A percentile compares a stretch with the other conserved stretches of the same genome.
Conservation (phyloP, 495 filamentous ascomycete species). For the Aspergillus kassunensis region DNA sequence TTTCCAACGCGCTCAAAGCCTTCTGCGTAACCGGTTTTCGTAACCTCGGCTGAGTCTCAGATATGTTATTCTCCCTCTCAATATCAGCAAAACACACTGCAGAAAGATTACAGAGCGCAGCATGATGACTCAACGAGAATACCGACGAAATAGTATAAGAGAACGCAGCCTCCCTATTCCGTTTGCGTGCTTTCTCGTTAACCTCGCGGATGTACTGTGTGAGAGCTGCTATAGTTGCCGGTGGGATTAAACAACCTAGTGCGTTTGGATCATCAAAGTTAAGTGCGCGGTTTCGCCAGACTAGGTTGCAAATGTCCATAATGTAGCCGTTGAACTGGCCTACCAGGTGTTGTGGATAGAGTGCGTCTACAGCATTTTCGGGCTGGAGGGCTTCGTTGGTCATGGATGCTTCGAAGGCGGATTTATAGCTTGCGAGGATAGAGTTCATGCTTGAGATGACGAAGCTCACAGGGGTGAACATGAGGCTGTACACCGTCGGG, state of each 20-base stretch:
- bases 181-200: conserved; percentile 31
- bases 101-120: conserved; percentile 59
- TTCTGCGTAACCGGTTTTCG: conserved; percentile 73
- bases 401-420: conserved; percentile 66
- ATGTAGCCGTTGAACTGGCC: conserved; percentile 78
- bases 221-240: conserved; percentile 44
- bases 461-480: conserved; percentile 58
- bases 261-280: conserved; percentile 64
- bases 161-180: conserved; percentile 38
- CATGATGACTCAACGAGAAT: conserved; percentile 69
- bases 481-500: conserved; percentile 63
- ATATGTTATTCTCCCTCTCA: conserved; percentile 56
- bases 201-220: conserved; percentile 39
- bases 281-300: conserved; percentile 79
- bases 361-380: conserved; percentile 30
- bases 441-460: conserved; percentile 68
- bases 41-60: conserved; percentile 51
- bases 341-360: conserved; percentile 50
- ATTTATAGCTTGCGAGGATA: conserved; percentile 65
- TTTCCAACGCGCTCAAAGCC: conserved; percentile 57
- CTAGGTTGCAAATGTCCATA: conserved; percentile 84
- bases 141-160: conserved; percentile 47
- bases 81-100: conserved; percentile 60
- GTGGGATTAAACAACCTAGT: conserved; percentile 63
- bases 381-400: conserved; percentile 30